phyloP scores from a whole-genome alignment of 31 red algal species.

The Odonthalia washingtoniensis region DNA sequence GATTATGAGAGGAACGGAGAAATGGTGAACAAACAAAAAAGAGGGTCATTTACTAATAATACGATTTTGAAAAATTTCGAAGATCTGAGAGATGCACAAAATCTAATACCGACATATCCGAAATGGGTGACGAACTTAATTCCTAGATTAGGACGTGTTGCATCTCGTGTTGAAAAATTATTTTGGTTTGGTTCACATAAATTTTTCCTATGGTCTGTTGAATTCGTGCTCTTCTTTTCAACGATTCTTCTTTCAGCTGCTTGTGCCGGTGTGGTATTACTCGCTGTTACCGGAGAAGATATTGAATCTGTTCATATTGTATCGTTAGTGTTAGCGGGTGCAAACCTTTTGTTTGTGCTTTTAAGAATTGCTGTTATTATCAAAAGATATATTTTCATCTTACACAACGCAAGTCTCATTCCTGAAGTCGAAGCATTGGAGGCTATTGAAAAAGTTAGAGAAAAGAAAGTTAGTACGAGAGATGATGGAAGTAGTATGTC shows the following conservation, averaged over 20 bases:
- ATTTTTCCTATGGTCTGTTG: slow-evolving; percentile 82
- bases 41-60: slow-evolving; percentile 27
- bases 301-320: slow-evolving; percentile 46
- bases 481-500: slow-evolving; percentile 47
- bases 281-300: slow-evolving; percentile 15
- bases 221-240: slow-evolving; percentile 83
- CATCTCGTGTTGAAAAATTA: slow-evolving; percentile 74
- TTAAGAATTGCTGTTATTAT: slow-evolving; percentile 73
- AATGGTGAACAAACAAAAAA: no score
- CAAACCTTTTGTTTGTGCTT: slow-evolving; percentile 68
- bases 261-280: slow-evolving; percentile 48
- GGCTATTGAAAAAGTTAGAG: slow-evolving; percentile 59
- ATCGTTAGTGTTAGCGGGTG: slow-evolving; percentile 44
- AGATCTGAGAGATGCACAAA: slow-evolving; percentile 41
- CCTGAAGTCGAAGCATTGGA: slow-evolving; percentile 68
- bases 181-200: slow-evolving; percentile 91
- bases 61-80: slow-evolving; percentile 66
- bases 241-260: slow-evolving; percentile 71
- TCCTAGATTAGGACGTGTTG: slow-evolving; percentile 60
- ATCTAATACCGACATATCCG: slow-evolving; percentile 60
- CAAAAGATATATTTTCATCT: slow-evolving; percentile 78
- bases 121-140: slow-evolving; percentile 49
- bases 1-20: no score
- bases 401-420: slow-evolving; percentile 82
- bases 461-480: slow-evolving; percentile 26